A percentile compares a stretch with the other conserved stretches of the same genome.
These are phyloP conservation scores for Agastache rugosa DNA, from an alignment of 257 asterid species.

Conservation along the genomic window DNA sequence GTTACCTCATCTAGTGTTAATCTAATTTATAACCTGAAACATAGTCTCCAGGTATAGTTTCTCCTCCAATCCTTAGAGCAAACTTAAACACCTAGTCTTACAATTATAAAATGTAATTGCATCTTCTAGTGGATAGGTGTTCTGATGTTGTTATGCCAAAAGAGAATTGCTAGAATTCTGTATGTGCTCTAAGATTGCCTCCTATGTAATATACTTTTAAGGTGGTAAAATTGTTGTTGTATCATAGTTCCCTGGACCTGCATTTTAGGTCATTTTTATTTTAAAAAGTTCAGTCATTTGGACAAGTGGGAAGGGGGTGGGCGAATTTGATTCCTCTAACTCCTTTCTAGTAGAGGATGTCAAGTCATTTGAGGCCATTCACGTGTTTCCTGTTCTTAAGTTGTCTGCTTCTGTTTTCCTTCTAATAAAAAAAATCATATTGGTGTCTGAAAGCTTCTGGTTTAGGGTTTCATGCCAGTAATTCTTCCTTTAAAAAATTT, in stretches of 20 bases:
- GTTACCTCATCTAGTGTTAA: slow-evolving; percentile 4
- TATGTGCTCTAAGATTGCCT: neutral
- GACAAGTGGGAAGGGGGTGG: neutral
- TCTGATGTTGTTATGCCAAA: neutral
- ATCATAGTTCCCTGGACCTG: neutral
- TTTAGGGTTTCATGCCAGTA: neutral
- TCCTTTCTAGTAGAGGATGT: neutral
- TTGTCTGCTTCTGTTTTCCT: neutral
- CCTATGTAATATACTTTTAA: neutral
- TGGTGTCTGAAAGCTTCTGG: neutral
- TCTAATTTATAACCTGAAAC: neutral
- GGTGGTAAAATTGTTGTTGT: neutral
- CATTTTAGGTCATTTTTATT: neutral
- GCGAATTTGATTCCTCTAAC: neutral
- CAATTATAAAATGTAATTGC: neutral
- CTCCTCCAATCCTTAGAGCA: neutral
- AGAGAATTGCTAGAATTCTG: neutral
- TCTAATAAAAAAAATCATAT: neutral
- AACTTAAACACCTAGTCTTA: slow-evolving; percentile 10
- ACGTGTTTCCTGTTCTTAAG: neutral
- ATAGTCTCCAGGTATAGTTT: slow-evolving; percentile 17
- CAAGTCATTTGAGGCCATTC: neutral
- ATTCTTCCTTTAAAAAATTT: neutral
- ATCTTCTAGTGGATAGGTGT: slow-evolving; percentile 3
- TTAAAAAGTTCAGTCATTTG: neutral